Evolutionary conservation across 257 asterid species (phyloP).

Genomic region (Avicennia marina): DNA sequence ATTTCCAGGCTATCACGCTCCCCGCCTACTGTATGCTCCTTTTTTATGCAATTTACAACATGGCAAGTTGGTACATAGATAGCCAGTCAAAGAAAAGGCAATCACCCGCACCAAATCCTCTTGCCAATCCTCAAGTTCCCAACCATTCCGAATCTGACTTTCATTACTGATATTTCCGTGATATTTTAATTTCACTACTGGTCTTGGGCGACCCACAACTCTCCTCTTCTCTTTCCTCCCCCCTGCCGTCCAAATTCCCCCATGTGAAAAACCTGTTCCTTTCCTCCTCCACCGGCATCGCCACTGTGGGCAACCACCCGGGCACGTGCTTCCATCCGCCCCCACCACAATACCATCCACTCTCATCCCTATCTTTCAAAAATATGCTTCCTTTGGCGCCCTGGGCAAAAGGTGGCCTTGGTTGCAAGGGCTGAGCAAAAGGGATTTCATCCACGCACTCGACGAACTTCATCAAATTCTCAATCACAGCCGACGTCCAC

Average conservation of each 20-base stretch:
- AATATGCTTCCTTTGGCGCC: background rate
- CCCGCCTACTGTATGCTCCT: too few species aligned
- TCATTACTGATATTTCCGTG: too few species aligned
- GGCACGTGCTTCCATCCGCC: conserved; percentile 40
- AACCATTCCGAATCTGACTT: conserved; percentile 27
- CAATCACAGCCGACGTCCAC: too few species aligned
- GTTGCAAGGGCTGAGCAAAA: conserved; percentile 46
- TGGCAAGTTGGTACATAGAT: too few species aligned
- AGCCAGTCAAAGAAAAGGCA: too few species aligned
- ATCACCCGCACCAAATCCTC: conserved; percentile 27
- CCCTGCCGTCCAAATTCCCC: conserved; percentile 9
- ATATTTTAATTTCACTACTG: conserved; percentile 11
- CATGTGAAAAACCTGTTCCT: too few species aligned
- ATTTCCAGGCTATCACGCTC: too few species aligned
- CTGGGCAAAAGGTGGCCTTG: background rate
- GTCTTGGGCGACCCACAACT: conserved; percentile 5
- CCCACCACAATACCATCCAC: conserved; percentile 3
- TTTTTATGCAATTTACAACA: too few species aligned
- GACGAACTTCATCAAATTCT: conserved; percentile 29
- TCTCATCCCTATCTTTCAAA: conserved; percentile 1
- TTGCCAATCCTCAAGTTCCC: conserved; percentile 24
- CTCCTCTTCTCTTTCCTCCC: background rate
- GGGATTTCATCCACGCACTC: conserved; percentile 37
- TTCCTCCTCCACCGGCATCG: conserved; percentile 19
- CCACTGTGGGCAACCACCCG: conserved; percentile 47